Evolutionary conservation across 192 early-diverging fungal species (phyloP).

Genomic region (Entomortierella chlamydospora): DNA sequence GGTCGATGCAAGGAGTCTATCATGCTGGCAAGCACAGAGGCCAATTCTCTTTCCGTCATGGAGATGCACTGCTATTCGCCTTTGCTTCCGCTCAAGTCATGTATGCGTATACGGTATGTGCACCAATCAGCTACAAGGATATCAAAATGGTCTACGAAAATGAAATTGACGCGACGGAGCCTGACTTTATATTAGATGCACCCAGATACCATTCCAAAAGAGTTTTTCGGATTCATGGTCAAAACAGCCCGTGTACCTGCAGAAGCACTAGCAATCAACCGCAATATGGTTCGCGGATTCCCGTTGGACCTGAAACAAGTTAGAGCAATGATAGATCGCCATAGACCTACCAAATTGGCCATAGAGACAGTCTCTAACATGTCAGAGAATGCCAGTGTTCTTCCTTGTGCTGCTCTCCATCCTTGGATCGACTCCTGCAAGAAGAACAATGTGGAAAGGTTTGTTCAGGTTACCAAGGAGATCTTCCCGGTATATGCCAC

Average conservation of each 20-base stretch:
- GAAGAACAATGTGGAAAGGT: conserved; percentile 55
- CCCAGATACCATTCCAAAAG: conserved; percentile 66
- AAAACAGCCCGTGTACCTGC: conserved; percentile 70
- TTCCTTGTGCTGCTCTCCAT: conserved; percentile 68
- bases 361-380: conserved; percentile 51
- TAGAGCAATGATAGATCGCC: conserved; percentile 36
- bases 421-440: conserved; percentile 66
- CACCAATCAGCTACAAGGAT: not conserved
- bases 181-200: conserved; percentile 61
- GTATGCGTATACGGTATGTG: conserved; percentile 68
- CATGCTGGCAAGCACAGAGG: conserved; percentile 65
- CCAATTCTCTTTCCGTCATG: conserved; percentile 65
- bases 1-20: conserved; percentile 66
- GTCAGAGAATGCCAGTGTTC: conserved; percentile 37
- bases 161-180: not conserved
- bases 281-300: conserved; percentile 56
- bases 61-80: conserved; percentile 65
- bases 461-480: conserved; percentile 59
- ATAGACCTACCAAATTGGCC: conserved; percentile 56
- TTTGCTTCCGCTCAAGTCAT: conserved; percentile 65
- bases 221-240: conserved; percentile 70
- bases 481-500: conserved; percentile 74
- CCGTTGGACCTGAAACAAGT: conserved; percentile 52
- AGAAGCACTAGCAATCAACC: conserved; percentile 67
- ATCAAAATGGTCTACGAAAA: not conserved